Evolutionary conservation across 345 rosid genomes (phyloP).

Genomic region (Eucalyptus erythrocorys): DNA sequence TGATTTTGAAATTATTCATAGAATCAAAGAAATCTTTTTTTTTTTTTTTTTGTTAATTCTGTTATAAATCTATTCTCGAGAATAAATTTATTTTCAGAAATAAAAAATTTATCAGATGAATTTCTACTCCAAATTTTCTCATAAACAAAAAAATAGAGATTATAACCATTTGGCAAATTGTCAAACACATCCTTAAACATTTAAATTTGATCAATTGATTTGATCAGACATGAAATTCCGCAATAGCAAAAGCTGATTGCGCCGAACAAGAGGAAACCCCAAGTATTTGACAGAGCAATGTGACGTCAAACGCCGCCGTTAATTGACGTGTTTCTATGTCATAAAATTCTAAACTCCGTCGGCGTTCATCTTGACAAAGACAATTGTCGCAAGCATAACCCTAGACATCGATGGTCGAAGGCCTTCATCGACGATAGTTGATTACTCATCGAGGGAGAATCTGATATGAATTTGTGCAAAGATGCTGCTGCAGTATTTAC

Average conservation of each 20-base stretch:
- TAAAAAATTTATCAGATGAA: too few species aligned
- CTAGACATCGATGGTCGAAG: too few species aligned
- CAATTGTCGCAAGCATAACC: not conserved
- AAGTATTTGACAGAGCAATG: not conserved
- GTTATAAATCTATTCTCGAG: too few species aligned
- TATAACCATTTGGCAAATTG: too few species aligned
- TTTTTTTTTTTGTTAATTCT: too few species aligned
- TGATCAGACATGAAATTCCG: not conserved
- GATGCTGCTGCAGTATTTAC: not conserved
- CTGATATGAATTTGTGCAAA: not conserved
- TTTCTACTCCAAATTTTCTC: too few species aligned
- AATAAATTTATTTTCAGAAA: too few species aligned
- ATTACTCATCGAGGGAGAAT: not conserved
- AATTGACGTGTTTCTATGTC: not conserved
- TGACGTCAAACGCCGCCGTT: not conserved
- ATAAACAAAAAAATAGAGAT: too few species aligned
- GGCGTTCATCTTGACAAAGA: not conserved
- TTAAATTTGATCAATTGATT: not conserved
- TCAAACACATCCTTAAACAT: too few species aligned
- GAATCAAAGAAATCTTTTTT: fast-evolving
- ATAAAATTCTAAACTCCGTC: not conserved
- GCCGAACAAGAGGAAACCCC: not conserved
- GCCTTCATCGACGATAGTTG: not conserved
- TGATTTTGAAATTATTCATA: too few species aligned
- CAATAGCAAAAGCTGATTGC: not conserved